Evolutionary conservation across 2,329 filamentous ascomycete species (phyloP).

Genomic region (Sclerotiophoma versabilis): DNA sequence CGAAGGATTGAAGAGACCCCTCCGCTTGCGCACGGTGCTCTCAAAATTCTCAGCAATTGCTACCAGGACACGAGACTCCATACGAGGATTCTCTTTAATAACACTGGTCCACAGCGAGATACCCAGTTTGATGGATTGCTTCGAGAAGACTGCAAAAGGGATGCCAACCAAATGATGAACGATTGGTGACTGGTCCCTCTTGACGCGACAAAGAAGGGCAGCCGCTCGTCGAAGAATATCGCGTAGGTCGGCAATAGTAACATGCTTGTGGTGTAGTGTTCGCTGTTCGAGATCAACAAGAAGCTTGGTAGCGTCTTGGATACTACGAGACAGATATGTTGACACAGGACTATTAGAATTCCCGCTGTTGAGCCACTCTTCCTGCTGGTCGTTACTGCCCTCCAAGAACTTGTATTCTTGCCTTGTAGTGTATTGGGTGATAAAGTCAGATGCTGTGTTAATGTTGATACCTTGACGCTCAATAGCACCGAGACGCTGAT

Average conservation of each 20-base stretch:
- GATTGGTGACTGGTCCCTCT: conserved; percentile 77
- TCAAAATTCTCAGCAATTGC: conserved; percentile 95
- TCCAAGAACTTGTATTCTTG: conserved; percentile 95
- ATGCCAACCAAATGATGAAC: conserved; percentile 89
- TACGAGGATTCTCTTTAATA: conserved; percentile 90
- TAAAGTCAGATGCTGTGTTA: conserved; percentile 93
- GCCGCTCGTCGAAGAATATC: conserved; percentile 86
- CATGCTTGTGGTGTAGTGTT: conserved; percentile 71
- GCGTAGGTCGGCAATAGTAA: conserved; percentile 76
- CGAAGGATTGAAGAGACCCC: conserved; percentile 79
- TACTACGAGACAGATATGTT: conserved; percentile 51
- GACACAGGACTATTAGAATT: conserved; percentile 22
- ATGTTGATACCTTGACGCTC: conserved; percentile 77
- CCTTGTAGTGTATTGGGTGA: conserved; percentile 95
- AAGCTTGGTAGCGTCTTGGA: conserved; percentile 60
- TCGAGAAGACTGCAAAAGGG: conserved; percentile 91
- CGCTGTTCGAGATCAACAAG: conserved; percentile 77
- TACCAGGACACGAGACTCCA: conserved; percentile 84
- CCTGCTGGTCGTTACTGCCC: conserved; percentile 71
- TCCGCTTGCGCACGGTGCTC: conserved; percentile 74
- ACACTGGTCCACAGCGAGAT: conserved; percentile 96
- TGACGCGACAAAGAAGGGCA: conserved; percentile 80
- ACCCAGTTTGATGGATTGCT: conserved; percentile 93
- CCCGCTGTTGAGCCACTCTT: conserved; percentile 65
- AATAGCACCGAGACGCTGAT: conserved; percentile 83